Evolutionary conservation across 441 rosid genomes (phyloP).

Genomic region (Erodium moschatum): DNA sequence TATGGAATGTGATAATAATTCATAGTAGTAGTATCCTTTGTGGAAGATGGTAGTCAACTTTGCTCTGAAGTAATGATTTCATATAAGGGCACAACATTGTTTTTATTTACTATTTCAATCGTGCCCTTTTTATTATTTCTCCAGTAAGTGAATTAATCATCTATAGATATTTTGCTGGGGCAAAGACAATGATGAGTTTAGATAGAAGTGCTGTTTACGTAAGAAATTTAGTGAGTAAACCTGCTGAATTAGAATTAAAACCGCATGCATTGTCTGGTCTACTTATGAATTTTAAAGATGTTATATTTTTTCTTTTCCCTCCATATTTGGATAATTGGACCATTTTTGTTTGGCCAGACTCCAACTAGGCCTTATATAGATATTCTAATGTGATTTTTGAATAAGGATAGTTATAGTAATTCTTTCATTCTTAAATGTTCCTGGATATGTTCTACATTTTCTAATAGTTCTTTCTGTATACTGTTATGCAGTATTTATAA

Average conservation of each 20-base stretch:
- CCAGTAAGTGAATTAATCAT: neutral
- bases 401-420: neutral
- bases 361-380: neutral
- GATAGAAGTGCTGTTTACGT: neutral
- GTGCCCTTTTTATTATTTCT: neutral
- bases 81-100: neutral
- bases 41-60: no score
- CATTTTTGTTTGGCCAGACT: neutral
- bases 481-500: neutral
- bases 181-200: neutral
- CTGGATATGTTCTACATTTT: neutral
- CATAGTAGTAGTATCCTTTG: no score
- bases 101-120: no score
- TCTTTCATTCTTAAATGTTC: neutral
- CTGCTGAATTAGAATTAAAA: neutral
- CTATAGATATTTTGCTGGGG: neutral
- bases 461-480: slow-evolving; percentile 1
- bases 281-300: no score
- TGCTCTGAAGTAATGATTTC: neutral
- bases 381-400: neutral
- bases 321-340: neutral
- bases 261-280: no score
- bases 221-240: neutral
- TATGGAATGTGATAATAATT: neutral
- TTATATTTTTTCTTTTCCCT: neutral